A percentile compares a stretch with the other conserved stretches of the same genome.
Conservation (phyloP, 2,329 filamentous ascomycete species). For the Colletotrichum sp. region DNA sequence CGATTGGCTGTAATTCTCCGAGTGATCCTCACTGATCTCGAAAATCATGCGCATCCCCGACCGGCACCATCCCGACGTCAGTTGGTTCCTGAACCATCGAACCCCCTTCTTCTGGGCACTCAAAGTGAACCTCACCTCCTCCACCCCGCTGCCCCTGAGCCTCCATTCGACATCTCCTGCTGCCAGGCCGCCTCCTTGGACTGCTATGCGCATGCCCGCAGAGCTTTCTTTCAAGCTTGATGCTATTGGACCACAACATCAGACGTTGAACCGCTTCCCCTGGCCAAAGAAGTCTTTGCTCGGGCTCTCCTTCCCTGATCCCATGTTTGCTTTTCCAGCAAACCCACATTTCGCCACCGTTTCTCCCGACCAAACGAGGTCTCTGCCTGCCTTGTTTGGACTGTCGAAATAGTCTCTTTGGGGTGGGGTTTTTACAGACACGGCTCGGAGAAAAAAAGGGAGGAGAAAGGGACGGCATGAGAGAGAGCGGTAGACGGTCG, state of each 20-base stretch:
- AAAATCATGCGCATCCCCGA: conserved; percentile 13
- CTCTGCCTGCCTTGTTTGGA: background rate
- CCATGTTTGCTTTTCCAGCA: background rate
- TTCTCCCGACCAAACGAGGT: background rate
- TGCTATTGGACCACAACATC: conserved; percentile 5
- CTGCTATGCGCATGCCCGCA: background rate
- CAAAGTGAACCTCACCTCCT: conserved; percentile 21
- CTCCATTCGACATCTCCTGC: conserved; percentile 6
- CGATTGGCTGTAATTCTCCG: conserved; percentile 13
- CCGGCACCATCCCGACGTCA: conserved; percentile 4
- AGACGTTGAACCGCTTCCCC: background rate
- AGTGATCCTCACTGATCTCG: conserved; percentile 16
- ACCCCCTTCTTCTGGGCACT: conserved; percentile 18
- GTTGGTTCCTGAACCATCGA: background rate
- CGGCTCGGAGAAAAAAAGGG: conserved; percentile 3
- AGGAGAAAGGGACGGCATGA: conserved; percentile 4
- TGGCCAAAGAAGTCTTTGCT: background rate
- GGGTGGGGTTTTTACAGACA: background rate
- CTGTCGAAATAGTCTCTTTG: background rate
- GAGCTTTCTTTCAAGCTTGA: background rate
- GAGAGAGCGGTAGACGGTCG: background rate
- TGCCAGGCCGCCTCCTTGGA: background rate
- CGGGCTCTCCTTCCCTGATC: background rate
- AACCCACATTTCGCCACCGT: background rate
- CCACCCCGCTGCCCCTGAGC: conserved; percentile 14